Conservation (phyloP, 768 basidiomycete species). For the Chiua virens region DNA sequence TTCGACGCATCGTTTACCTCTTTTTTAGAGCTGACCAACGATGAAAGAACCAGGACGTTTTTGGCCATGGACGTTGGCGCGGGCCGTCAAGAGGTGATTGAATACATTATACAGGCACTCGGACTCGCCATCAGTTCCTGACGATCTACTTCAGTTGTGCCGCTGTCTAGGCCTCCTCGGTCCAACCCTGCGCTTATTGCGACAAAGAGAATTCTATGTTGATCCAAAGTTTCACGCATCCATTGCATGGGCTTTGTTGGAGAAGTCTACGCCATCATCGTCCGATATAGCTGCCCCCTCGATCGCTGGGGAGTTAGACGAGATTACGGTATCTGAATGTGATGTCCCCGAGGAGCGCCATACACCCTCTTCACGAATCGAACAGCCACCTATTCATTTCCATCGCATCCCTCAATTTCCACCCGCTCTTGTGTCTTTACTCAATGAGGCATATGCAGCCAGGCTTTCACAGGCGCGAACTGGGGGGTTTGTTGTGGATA, state of each 20-base stretch:
- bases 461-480: constrained; percentile 42
- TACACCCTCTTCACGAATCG: constrained; percentile 1
- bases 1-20: constrained; percentile 72
- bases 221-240: constrained; percentile 87
- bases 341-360: constrained; percentile 4
- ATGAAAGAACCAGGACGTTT: constrained; percentile 80
- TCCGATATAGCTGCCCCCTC: constrained; percentile 5
- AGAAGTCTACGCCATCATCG: constrained; percentile 17
- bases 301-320: neutral
- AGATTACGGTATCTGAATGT: neutral
- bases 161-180: constrained; percentile 54
- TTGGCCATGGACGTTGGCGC: constrained; percentile 81
- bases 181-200: constrained; percentile 56
- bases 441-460: constrained; percentile 51
- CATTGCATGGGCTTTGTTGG: constrained; percentile 82
- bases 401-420: constrained; percentile 55
- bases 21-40: constrained; percentile 72
- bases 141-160: constrained; percentile 49
- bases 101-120: neutral
- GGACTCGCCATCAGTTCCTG: constrained; percentile 4
- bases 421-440: constrained; percentile 39
- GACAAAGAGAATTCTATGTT: constrained; percentile 78
- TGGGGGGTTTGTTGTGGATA: constrained; percentile 52
- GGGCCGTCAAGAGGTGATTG: constrained; percentile 71
- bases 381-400: constrained; percentile 30